Evolutionary conservation across 345 rosid species (phyloP).

Genomic region (Eucalyptus grandis): DNA sequence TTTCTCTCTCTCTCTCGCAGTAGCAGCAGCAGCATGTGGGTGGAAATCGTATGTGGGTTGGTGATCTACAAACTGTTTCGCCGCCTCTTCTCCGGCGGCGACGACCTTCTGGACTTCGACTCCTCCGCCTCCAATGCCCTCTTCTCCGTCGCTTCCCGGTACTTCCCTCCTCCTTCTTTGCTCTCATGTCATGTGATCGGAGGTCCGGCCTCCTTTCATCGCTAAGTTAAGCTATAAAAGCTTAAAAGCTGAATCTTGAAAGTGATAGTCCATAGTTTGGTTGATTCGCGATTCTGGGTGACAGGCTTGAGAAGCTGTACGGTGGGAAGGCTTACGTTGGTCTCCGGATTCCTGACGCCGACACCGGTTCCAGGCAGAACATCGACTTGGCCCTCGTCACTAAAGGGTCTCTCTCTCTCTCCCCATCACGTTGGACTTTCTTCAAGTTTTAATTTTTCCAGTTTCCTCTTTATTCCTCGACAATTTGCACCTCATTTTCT

Average conservation of each 20-base stretch:
- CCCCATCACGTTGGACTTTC: neutral
- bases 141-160: conserved; percentile 71
- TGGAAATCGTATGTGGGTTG: conserved; percentile 64
- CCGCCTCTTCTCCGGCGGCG: conserved; percentile 36
- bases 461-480: neutral
- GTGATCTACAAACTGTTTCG: conserved; percentile 40
- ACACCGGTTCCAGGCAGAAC: conserved; percentile 58
- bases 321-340: conserved; percentile 81
- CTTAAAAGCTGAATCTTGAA: too few species aligned
- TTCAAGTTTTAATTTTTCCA: neutral
- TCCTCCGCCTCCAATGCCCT: conserved; percentile 55
- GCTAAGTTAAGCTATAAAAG: neutral
- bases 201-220: neutral
- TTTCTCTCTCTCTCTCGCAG: too few species aligned
- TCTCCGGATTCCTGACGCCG: conserved; percentile 88
- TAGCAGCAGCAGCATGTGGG: conserved; percentile 45
- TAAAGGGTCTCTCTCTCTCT: conserved; percentile 23
- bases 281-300: neutral
- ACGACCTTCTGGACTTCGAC: conserved; percentile 42
- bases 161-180: neutral
- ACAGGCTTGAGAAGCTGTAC: conserved; percentile 75
- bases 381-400: conserved; percentile 64
- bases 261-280: neutral
- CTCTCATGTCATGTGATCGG: neutral
- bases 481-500: neutral